These are phyloP conservation scores for Xylariaceae sp. DNA, from an alignment of 2,329 filamentous ascomycete genomes.

Conservation along the genomic window DNA sequence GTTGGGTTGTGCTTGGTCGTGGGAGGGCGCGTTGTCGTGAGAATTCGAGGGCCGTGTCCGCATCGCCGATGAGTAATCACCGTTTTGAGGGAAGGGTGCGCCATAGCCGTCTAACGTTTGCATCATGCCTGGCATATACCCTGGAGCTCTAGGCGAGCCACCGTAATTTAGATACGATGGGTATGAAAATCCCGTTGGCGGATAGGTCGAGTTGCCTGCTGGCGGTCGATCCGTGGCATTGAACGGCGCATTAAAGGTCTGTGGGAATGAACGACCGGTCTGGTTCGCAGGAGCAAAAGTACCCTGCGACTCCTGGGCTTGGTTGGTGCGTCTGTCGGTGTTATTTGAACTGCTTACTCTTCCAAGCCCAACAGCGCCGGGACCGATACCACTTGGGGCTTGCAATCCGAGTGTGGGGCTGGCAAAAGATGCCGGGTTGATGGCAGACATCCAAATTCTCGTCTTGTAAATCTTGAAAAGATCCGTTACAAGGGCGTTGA, in stretches of 20 bases:
- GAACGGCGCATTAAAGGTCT: constrained; percentile 39
- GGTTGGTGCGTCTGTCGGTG: constrained; percentile 45
- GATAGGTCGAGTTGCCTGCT: constrained; percentile 35
- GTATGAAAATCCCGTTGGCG: constrained; percentile 37
- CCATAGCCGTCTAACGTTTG: constrained; percentile 40
- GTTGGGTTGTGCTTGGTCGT: constrained; percentile 27
- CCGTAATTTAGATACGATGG: constrained; percentile 41
- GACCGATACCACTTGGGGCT: constrained; percentile 60
- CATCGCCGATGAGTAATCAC: constrained; percentile 43
- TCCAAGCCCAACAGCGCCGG: constrained; percentile 57
- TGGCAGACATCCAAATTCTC: constrained; percentile 98
- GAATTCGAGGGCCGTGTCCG: constrained; percentile 36
- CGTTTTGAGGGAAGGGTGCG: constrained; percentile 35
- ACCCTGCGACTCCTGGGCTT: constrained; percentile 36
- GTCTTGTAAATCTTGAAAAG: constrained; percentile 99
- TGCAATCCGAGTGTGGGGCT: constrained; percentile 68
- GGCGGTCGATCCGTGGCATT: constrained; percentile 39
- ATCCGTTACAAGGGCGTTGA: constrained; percentile 94
- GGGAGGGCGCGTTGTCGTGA: constrained; percentile 32
- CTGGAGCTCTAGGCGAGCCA: constrained; percentile 35
- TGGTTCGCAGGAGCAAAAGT: constrained; percentile 35
- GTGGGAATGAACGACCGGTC: constrained; percentile 39
- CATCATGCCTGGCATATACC: constrained; percentile 37
- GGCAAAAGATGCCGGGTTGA: constrained; percentile 93
- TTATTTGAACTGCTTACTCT: constrained; percentile 41